Conservation (phyloP, 306 rosid genomes). For the Purshia tridentata region DNA sequence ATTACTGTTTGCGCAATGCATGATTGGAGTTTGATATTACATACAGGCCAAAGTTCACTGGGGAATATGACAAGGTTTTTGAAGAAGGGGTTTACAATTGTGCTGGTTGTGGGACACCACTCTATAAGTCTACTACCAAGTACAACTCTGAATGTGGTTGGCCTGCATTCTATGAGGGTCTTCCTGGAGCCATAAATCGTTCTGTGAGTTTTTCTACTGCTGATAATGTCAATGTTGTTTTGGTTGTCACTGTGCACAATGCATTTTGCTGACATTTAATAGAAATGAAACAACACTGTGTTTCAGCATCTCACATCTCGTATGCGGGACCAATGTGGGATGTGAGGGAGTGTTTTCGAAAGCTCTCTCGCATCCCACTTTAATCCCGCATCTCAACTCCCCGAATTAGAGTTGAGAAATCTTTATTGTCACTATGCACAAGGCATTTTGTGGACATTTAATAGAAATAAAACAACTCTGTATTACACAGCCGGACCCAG, state of each 20-base stretch:
- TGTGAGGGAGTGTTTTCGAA: no score
- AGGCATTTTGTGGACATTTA: constrained; percentile 5
- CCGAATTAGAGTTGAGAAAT: no score
- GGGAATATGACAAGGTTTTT: constrained; percentile 72
- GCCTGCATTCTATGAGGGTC: constrained; percentile 94
- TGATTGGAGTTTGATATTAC: not conserved
- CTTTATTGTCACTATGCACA: not conserved
- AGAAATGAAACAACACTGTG: not conserved
- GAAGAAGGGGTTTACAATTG: constrained; percentile 80
- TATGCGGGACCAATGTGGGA: no score
- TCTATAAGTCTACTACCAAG: constrained; percentile 74
- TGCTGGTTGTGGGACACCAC: constrained; percentile 77
- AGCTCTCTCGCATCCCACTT: no score
- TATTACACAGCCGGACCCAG: constrained; percentile 76
- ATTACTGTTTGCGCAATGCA: not conserved
- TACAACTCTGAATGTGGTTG: constrained; percentile 92
- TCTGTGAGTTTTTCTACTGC: constrained; percentile 42
- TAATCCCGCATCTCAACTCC: no score
- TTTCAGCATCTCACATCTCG: no score
- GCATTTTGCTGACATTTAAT: constrained; percentile 8
- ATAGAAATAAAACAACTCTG: constrained; percentile 11
- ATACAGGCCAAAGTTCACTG: constrained; percentile 68
- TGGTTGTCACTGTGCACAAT: not conserved
- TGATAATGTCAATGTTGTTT: not conserved
- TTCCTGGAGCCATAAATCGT: constrained; percentile 82